Base-by-base conservation (phyloP, 148 eudicot genomes). In the Chenopodium album region DNA sequence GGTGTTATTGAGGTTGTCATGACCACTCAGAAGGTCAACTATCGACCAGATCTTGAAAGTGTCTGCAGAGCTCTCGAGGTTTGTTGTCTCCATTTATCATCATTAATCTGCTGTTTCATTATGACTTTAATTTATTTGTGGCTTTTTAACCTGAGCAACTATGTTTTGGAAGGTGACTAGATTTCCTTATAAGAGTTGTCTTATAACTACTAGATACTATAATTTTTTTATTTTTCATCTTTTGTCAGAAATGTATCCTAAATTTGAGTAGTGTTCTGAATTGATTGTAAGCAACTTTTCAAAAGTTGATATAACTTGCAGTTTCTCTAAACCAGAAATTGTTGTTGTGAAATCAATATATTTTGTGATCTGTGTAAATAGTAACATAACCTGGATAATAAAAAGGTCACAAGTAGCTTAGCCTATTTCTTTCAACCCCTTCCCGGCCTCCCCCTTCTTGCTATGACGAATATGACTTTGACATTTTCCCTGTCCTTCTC, bases 11-110 rank as follows among this genome's bases (percentile, higher is more conserved):
- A 94, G 89, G 92, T 94, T 79, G 91, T 92, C 59, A 88, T 87
- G 89, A 94, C 97, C 77, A 88, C 87, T 76, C 92, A 89, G 84
- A 93, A 93, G 89, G 84, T 88, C 65, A 90, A 94, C 26, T 94
- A 91, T 73, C 86, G 90, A 52, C 88, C 94, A 10, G 98, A 94
- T 83, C 89, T 94, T 65, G 95, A 91, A 80, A 91, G 89, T 44
- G 92, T 94, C 80, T 92, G 97, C 82, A 87, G 87, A 89, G 98
- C 98, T 75, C 98, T 94, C 47, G 89, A 92, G 94, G 95, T 94
- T 72, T 71, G 91, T 80, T 66, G 17, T 80, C 14, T 28, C 56
- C 69, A 9, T 46, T 22, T 7, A 13, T 69, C 32, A 11, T 54
- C 75, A 78, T 85, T 32, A 73, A 54, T 29, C 11, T 20, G 12